phyloP scores from a whole-genome alignment of 176 grass and related monocot species.

The Rhynchospora breviuscula region DNA sequence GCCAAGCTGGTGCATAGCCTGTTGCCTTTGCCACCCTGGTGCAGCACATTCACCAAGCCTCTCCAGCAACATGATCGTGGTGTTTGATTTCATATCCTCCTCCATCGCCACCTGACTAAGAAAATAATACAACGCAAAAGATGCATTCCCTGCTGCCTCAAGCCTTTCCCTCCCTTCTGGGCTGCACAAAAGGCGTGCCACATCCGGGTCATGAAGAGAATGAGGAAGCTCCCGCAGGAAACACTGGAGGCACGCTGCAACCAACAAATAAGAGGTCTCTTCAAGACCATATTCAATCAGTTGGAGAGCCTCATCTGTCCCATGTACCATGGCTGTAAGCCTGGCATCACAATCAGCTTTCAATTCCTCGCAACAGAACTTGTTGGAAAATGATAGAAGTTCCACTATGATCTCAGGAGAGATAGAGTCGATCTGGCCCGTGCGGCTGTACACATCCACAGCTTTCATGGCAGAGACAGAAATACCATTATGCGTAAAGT shows the following conservation, averaged over 20 bases:
- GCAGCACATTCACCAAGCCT: constrained; percentile 52
- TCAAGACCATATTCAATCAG: constrained; percentile 76
- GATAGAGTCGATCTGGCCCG: constrained; percentile 35
- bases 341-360: constrained; percentile 68
- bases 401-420: constrained; percentile 56
- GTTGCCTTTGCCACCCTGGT: constrained; percentile 66
- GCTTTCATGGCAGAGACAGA: constrained; percentile 62
- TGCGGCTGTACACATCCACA: constrained; percentile 52
- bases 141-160: constrained; percentile 53
- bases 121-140: constrained; percentile 86
- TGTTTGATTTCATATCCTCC: constrained; percentile 75
- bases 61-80: constrained; percentile 81
- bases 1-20: constrained; percentile 73
- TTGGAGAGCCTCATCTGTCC: constrained; percentile 53
- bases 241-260: constrained; percentile 77
- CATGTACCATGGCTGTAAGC: constrained; percentile 55
- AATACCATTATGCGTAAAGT: constrained; percentile 74
- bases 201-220: constrained; percentile 54
- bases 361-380: constrained; percentile 83
- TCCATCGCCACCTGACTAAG: constrained; percentile 79
- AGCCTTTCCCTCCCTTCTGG: constrained; percentile 65
- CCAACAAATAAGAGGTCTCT: constrained; percentile 63
- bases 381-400: constrained; percentile 79
- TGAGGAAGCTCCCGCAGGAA: constrained; percentile 90
- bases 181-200: constrained; percentile 64